A percentile compares a stretch with the other conserved stretches of the same genome.
Conservation (phyloP, 108 stramenopile species). For the Fistulifera pelliculosa region DNA sequence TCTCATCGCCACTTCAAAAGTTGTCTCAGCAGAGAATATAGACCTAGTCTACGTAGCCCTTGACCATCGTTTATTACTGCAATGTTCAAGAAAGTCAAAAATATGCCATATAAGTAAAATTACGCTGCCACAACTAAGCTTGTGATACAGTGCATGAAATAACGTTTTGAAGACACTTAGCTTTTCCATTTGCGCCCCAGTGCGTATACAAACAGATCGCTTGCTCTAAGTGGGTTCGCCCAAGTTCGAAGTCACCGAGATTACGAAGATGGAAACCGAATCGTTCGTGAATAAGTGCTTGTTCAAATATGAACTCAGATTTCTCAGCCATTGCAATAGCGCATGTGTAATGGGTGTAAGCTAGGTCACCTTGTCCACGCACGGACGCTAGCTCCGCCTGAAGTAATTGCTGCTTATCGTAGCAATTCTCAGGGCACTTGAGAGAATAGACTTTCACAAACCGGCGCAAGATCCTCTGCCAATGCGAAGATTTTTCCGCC, state of each 20-base stretch:
- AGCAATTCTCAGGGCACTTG: slow-evolving; percentile 9
- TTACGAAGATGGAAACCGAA: slow-evolving; percentile 3
- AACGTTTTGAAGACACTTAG: too few relatives aligned
- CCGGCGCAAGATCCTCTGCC: slow-evolving; percentile 1
- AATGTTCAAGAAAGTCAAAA: too few relatives aligned
- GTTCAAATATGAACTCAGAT: not conserved
- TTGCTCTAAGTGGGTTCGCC: not conserved
- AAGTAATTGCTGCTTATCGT: slow-evolving; percentile 3
- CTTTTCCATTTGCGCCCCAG: not conserved
- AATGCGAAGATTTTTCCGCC: not conserved
- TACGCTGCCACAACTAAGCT: too few relatives aligned
- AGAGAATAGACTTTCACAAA: not conserved
- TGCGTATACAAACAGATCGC: not conserved
- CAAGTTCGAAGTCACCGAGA: not conserved
- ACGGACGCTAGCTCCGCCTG: slow-evolving; percentile 10
- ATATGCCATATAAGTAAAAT: too few relatives aligned
- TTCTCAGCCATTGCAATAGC: slow-evolving; percentile 8
- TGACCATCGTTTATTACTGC: too few relatives aligned
- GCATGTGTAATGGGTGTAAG: slow-evolving; percentile 4
- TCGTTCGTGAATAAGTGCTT: slow-evolving; percentile 6
- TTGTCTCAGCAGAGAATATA: too few relatives aligned
- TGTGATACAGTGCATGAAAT: too few relatives aligned
- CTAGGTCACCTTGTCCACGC: not conserved
- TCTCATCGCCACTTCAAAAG: too few relatives aligned
- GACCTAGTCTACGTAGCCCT: too few relatives aligned